Conservation (phyloP, 2,329 filamentous ascomycete species). For the Trichoderma citrinoviride region DNA sequence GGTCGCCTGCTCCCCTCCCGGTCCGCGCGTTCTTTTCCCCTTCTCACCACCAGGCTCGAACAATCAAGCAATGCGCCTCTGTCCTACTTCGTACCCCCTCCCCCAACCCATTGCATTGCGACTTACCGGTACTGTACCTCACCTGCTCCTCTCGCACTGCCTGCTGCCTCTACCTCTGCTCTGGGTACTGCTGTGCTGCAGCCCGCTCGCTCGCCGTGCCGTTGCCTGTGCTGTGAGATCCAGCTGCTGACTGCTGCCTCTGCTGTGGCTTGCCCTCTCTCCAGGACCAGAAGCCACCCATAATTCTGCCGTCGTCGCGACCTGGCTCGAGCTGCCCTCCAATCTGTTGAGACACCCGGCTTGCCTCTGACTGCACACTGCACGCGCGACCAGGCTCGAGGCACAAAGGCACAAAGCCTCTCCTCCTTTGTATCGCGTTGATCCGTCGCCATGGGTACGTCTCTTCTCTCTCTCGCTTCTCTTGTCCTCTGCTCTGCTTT, state of each 20-base stretch:
- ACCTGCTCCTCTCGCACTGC: too few species aligned
- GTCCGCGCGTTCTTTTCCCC: slow-evolving; percentile 26
- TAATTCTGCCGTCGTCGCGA: slow-evolving; percentile 28
- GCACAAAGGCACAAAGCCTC: slow-evolving; percentile 24
- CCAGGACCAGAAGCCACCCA: slow-evolving; percentile 25
- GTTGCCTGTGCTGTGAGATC: slow-evolving; percentile 35
- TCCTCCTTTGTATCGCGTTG: slow-evolving; percentile 26
- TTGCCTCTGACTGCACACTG: slow-evolving; percentile 22
- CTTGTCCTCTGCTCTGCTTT: slow-evolving; percentile 21
- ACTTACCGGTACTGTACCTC: slow-evolving; percentile 26
- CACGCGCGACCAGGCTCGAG: slow-evolving; percentile 24
- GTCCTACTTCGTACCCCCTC: slow-evolving; percentile 23
- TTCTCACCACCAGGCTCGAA: slow-evolving; percentile 23
- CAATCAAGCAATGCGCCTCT: slow-evolving; percentile 24
- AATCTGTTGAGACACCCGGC: slow-evolving; percentile 31
- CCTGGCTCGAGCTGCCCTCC: slow-evolving; percentile 27
- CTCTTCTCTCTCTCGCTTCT: slow-evolving; percentile 7
- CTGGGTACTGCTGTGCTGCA: slow-evolving; percentile 21
- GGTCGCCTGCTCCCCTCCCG: slow-evolving; percentile 22
- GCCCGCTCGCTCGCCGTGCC: slow-evolving; percentile 31
- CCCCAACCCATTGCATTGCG: slow-evolving; percentile 22
- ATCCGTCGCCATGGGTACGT: slow-evolving; percentile 28
- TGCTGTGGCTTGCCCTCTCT: slow-evolving; percentile 31
- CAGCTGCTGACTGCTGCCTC: slow-evolving; percentile 30
- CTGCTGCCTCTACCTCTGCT: too few species aligned